phyloP scores from a whole-genome alignment of 768 basidiomycete species.

The Kwoniella sp. region DNA sequence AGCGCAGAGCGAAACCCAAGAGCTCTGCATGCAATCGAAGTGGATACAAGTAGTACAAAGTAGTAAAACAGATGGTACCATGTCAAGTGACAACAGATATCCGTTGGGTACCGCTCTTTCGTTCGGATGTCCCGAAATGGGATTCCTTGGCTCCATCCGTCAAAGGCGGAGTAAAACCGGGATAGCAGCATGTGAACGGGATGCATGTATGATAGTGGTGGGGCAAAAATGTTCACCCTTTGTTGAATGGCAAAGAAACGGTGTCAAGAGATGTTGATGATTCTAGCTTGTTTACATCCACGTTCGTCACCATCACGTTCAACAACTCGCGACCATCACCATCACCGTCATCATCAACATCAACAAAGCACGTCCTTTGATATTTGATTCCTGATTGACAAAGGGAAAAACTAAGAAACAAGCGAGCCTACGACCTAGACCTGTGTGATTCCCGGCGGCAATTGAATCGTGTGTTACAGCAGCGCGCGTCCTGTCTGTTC shows the following conservation, averaged over 20 bases:
- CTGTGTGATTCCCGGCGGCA: background rate
- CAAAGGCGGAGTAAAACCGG: constrained; percentile 5
- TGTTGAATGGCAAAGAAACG: background rate
- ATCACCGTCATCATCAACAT: background rate
- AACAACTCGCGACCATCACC: too few relatives aligned
- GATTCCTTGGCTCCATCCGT: background rate
- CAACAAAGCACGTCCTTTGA: too few relatives aligned
- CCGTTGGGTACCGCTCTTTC: background rate
- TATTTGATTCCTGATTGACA: background rate
- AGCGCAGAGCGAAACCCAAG: background rate
- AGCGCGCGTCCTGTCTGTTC: too few relatives aligned
- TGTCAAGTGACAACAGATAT: background rate
- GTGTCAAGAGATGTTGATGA: background rate
- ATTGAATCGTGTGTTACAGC: background rate
- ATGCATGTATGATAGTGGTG: too few relatives aligned
- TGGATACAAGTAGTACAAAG: too few relatives aligned
- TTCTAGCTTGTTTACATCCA: background rate
- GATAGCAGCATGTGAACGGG: too few relatives aligned
- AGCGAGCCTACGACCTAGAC: background rate
- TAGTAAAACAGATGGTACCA: too few relatives aligned
- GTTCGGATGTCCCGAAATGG: background rate
- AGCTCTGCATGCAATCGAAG: background rate
- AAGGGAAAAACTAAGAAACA: background rate
- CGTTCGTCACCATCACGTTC: background rate
- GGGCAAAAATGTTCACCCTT: too few relatives aligned